Conservation (phyloP, 2,329 filamentous ascomycete species). For the Exophiala aquamarina region DNA sequence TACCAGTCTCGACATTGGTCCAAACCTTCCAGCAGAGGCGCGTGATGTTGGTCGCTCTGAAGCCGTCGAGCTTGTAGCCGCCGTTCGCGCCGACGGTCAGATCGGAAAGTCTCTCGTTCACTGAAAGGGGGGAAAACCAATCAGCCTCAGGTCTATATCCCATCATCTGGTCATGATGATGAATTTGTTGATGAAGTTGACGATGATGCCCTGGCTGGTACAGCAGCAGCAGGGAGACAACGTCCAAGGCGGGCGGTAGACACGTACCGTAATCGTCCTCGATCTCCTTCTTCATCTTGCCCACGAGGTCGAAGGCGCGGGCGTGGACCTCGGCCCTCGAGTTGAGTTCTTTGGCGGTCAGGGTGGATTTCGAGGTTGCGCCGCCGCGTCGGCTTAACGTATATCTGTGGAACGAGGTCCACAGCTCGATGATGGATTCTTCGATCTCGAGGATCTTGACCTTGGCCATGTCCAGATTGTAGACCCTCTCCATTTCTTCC, state of each 20-base stretch:
- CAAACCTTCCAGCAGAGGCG: conserved; percentile 11
- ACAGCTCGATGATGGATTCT: conserved; percentile 14
- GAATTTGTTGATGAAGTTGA: no score
- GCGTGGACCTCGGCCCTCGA: conserved; percentile 16
- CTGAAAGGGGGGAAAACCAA: background rate
- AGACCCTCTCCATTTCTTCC: conserved; percentile 4
- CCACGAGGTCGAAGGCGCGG: conserved; percentile 12
- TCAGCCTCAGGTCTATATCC: background rate
- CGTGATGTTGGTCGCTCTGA: conserved; percentile 1
- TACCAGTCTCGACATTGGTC: conserved; percentile 2
- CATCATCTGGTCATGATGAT: background rate
- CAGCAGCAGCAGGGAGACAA: background rate
- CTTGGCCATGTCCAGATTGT: conserved; percentile 4
- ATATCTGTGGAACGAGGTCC: conserved; percentile 23
- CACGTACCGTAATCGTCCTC: conserved; percentile 17
- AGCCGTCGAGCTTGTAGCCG: background rate
- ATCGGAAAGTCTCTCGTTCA: background rate
- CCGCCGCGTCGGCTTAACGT: conserved; percentile 14
- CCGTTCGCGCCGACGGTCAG: background rate
- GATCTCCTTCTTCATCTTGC: conserved; percentile 6
- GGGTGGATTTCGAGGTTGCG: background rate
- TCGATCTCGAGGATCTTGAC: conserved; percentile 21
- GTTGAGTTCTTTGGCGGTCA: background rate
- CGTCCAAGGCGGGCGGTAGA: conserved; percentile 1
- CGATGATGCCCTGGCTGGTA: no score